Conservation (phyloP, 331 rosid genomes). For the Telfairia occidentalis region DNA sequence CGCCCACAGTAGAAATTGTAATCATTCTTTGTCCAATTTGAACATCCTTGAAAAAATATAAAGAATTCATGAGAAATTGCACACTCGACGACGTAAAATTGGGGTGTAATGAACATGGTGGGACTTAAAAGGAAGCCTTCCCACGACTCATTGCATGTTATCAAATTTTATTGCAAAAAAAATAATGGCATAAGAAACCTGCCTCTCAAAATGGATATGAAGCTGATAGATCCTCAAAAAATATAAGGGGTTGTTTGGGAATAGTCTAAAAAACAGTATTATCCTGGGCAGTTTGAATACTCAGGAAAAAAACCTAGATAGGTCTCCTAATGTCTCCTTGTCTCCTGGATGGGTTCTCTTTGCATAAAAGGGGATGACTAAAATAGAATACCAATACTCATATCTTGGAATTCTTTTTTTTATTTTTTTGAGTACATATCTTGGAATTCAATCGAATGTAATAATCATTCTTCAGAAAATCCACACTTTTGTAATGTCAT, state of each 20-base stretch:
- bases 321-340: neutral
- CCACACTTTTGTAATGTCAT: neutral
- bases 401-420: neutral
- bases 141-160: neutral
- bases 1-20: slow-evolving; percentile 94
- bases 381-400: neutral
- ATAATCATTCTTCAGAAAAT: neutral
- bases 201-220: neutral
- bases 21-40: slow-evolving; percentile 98
- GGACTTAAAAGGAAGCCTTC: neutral
- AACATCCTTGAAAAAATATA: slow-evolving; percentile 32
- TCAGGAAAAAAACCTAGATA: neutral
- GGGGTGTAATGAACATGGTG: neutral
- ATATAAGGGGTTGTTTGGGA: neutral
- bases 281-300: neutral
- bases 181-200: neutral
- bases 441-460: neutral
- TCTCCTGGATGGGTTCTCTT: neutral
- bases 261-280: neutral
- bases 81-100: neutral
- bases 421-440: too few relatives aligned
- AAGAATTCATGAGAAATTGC: neutral
- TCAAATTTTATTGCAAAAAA: neutral
- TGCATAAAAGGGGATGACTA: neutral
- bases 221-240: neutral